Evolutionary conservation across 768 basidiomycete genomes (phyloP).

Genomic region (Neoboletus subvelutipes): DNA sequence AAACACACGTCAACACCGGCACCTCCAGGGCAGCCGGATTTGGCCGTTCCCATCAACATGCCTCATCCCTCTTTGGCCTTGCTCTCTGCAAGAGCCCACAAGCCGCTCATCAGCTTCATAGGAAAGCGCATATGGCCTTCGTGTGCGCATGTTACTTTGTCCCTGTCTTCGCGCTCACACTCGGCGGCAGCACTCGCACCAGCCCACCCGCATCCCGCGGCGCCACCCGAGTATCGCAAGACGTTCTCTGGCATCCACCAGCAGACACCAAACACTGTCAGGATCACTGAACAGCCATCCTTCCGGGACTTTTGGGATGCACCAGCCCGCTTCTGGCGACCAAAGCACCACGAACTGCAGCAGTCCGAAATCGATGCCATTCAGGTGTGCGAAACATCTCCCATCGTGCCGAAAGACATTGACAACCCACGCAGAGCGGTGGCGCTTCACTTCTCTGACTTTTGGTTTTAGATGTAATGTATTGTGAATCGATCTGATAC

Average conservation of each 20-base stretch:
- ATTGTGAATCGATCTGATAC: conserved; percentile 1
- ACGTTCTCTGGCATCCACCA: conserved; percentile 46
- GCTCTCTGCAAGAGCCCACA: conserved; percentile 45
- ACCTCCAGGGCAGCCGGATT: conserved; percentile 1
- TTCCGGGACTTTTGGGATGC: conserved; percentile 66
- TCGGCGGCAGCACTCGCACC: conserved; percentile 38
- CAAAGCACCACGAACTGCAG: conserved; percentile 46
- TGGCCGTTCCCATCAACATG: conserved; percentile 1
- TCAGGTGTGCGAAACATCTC: conserved; percentile 43
- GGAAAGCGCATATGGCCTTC: conserved; percentile 56
- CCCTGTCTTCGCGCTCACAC: not conserved
- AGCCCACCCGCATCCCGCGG: conserved; percentile 60
- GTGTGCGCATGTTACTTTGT: conserved; percentile 31
- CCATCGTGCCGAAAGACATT: not conserved
- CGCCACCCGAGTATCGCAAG: conserved; percentile 59
- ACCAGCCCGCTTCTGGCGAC: conserved; percentile 57
- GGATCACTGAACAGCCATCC: conserved; percentile 12
- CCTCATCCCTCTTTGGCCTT: conserved; percentile 38
- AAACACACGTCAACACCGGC: conserved; percentile 17
- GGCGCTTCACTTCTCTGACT: conserved; percentile 55
- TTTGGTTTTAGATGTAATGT: not conserved
- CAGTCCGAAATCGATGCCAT: conserved; percentile 66
- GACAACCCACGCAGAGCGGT: conserved; percentile 45
- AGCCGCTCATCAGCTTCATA: conserved; percentile 62
- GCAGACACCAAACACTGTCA: conserved; percentile 25